Evolutionary conservation across 345 rosid genomes (phyloP), one percentile per base, ranked within the genome.

Genomic region (Citrus inodora): DNA sequence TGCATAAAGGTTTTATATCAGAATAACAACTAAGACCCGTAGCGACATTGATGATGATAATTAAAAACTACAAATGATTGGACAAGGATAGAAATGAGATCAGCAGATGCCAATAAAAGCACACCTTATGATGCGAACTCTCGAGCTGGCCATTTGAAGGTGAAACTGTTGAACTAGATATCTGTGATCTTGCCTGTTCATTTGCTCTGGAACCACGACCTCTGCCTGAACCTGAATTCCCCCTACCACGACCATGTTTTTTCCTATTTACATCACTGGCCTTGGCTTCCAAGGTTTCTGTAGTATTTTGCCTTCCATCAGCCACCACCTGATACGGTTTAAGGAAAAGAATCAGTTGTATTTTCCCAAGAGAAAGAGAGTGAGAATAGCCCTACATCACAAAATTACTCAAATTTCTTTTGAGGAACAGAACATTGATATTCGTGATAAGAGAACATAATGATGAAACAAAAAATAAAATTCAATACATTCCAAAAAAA

Each of bases 211-310:
- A 90, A 83, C 94, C 94, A 77, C 98, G 97, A n/a, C 97, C 98
- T 87, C 98, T 89, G 24, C 95, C 82, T 61, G 93, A 82, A 80
- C 76, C 76, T 78, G 95, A 88, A 33, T 85, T 83, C 28, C 88
- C 96, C 80, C 98, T 90, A 53, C 97, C 97, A 62, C 98, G 99
- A 81, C 93, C 89, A 73, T 87, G 93, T 82, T 90, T 97, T 86
- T 89, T 90, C 87, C 87, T 90, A 86, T 76, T 83, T 35, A 85
- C 87, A 72, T 96, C 97, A 72, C 80, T 75, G 51, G 82, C 81
- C 88, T 88, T 96, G 70, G 82, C 80, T 83, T 96, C 92, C 32
- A 79, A 4, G 9, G 76, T 22, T 73, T 90, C 98, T 32, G 78
- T 86, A 74, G 78, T 82, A 86, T 85, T 92, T 88, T 83, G 90